Conservation (phyloP, 2,329 filamentous ascomycete genomes). For the Calonectria pseudoreteaudii region DNA sequence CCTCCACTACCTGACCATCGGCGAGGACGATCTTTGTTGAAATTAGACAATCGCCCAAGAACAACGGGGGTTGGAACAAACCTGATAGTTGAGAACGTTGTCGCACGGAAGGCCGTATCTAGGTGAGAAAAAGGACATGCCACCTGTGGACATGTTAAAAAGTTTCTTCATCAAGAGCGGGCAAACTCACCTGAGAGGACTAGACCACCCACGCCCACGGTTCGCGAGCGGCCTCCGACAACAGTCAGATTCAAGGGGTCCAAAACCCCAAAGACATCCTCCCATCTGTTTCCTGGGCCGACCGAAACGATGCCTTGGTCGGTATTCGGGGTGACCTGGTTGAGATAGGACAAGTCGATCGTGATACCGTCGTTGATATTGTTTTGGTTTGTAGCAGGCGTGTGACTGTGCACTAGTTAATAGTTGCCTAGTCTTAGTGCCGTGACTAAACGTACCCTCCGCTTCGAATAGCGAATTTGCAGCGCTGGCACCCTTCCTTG, state of each 20-base stretch:
- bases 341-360: not conserved
- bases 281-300: not conserved
- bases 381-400: not conserved
- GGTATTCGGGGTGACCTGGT: not conserved
- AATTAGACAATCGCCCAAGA: not conserved
- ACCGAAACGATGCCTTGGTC: not conserved
- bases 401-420: not conserved
- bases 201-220: not conserved
- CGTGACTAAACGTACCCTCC: not conserved
- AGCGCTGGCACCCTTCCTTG: not conserved
- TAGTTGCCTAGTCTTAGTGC: not conserved
- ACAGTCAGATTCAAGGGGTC: not conserved
- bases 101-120: not conserved
- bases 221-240: not conserved
- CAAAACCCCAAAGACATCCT: not conserved
- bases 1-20: not conserved
- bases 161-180: not conserved
- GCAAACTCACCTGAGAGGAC: not conserved
- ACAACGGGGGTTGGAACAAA: not conserved
- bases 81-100: not conserved
- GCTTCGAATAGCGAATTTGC: not conserved
- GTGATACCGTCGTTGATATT: not conserved
- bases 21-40: not conserved
- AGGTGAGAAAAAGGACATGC: not conserved
- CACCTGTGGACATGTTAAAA: not conserved